phyloP scores from a whole-genome alignment of 2,329 filamentous ascomycete species.

The Ophiocordyceps camponoti-saundersi region DNA sequence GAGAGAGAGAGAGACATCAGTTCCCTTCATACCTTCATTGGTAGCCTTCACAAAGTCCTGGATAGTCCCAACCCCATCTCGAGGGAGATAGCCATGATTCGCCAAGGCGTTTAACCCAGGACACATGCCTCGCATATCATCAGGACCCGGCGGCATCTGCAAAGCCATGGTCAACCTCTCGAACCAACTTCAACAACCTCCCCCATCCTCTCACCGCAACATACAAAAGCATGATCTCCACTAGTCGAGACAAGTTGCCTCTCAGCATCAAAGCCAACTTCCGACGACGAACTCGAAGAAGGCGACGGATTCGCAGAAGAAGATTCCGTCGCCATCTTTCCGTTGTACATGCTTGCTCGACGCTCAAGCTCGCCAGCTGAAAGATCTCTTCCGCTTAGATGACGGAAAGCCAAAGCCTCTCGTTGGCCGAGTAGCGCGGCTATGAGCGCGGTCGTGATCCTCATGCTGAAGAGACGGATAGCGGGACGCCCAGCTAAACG shows the following conservation, averaged over 20 bases:
- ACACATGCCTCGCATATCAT: slow-evolving; percentile 5
- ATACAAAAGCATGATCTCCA: not conserved
- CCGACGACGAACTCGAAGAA: too few relatives aligned
- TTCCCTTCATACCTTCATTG: not conserved
- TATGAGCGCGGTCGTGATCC: too few relatives aligned
- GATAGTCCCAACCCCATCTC: slow-evolving; percentile 9
- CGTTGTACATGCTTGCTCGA: too few relatives aligned
- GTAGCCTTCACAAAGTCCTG: not conserved
- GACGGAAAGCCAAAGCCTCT: too few relatives aligned
- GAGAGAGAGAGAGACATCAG: not conserved
- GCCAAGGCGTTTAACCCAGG: slow-evolving; percentile 16
- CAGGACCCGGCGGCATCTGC: not conserved
- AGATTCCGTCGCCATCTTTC: too few relatives aligned
- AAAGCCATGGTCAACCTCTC: not conserved
- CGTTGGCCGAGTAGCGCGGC: too few relatives aligned
- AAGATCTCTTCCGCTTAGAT: too few relatives aligned
- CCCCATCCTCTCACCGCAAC: too few relatives aligned
- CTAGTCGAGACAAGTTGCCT: not conserved
- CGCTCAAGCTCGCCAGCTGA: too few relatives aligned
- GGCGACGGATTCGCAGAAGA: too few relatives aligned
- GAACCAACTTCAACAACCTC: not conserved
- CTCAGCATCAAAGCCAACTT: not conserved
- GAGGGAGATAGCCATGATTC: slow-evolving; percentile 16
- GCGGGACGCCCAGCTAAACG: too few relatives aligned
- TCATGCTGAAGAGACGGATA: too few relatives aligned